Evolutionary conservation across 192 early-diverging fungal species (phyloP).

Genomic region (Mortierella claussenii): DNA sequence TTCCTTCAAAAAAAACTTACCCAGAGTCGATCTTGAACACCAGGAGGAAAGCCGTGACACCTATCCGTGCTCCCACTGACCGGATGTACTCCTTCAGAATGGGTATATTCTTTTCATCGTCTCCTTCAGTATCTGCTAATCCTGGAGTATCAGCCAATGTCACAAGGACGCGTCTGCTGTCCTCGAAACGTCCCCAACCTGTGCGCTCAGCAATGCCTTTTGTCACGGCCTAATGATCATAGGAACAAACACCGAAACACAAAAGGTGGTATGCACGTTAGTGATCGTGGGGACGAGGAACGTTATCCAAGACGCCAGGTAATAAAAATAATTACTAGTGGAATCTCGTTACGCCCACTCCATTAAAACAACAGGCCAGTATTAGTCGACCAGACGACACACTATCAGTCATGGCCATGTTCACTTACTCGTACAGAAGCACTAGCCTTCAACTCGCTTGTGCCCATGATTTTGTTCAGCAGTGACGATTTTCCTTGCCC

Average conservation of each 20-base stretch:
- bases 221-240: slow-evolving; percentile 27
- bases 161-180: slow-evolving; percentile 38
- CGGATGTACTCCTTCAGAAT: slow-evolving; percentile 49
- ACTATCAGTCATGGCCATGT: background rate
- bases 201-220: slow-evolving; percentile 47
- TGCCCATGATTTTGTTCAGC: slow-evolving; percentile 51
- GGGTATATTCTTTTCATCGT: slow-evolving; percentile 55
- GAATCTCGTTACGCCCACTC: too few relatives aligned
- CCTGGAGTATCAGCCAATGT: slow-evolving; percentile 44
- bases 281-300: too few relatives aligned
- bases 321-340: too few relatives aligned
- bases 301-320: too few relatives aligned
- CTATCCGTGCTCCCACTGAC: slow-evolving; percentile 39
- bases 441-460: slow-evolving; percentile 47
- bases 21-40: slow-evolving; percentile 54
- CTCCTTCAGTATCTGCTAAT: slow-evolving; percentile 50
- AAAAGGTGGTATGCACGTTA: too few relatives aligned
- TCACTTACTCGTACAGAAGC: slow-evolving; percentile 41
- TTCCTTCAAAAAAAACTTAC: too few relatives aligned
- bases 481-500: slow-evolving; percentile 52
- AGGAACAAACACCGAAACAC: too few relatives aligned
- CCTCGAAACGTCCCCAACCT: slow-evolving; percentile 47
- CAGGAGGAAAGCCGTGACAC: slow-evolving; percentile 40
- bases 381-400: too few relatives aligned
- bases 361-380: too few relatives aligned